Conservation (phyloP, 495 filamentous ascomycete genomes). For the Choiromyces venosus region DNA sequence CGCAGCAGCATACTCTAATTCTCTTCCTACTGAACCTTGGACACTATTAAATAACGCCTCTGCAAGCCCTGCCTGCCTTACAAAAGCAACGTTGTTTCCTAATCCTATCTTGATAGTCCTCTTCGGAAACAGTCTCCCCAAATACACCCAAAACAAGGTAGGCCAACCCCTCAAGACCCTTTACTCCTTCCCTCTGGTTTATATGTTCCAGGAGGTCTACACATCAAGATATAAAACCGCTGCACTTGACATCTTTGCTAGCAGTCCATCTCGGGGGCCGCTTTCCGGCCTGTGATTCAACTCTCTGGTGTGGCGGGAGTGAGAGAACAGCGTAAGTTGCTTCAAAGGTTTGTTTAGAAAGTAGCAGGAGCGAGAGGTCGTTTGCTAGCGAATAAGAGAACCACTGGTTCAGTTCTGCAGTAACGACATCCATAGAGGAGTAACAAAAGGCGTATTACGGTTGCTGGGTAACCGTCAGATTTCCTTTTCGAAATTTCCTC, state of each 20-base stretch:
- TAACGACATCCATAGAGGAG: no score
- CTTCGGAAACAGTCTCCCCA: no score
- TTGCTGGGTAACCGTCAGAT: no score
- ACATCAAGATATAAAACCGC: slow-evolving; percentile 47
- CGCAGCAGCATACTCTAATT: slow-evolving; percentile 28
- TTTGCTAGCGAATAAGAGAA: slow-evolving; percentile 94
- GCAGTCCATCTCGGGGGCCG: slow-evolving; percentile 51
- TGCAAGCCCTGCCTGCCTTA: no score
- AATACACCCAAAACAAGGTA: slow-evolving; percentile 61
- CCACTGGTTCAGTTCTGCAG: no score
- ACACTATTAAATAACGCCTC: no score
- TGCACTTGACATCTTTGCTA: slow-evolving; percentile 46
- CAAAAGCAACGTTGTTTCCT: slow-evolving; percentile 56
- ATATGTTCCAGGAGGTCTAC: slow-evolving; percentile 46
- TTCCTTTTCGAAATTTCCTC: no score
- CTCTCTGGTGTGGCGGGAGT: no score
- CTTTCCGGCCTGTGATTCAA: no score
- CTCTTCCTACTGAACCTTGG: slow-evolving; percentile 42
- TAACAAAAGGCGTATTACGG: no score
- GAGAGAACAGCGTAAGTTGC: no score
- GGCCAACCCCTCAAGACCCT: slow-evolving; percentile 65
- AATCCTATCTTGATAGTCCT: slow-evolving; percentile 64
- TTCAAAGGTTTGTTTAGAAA: slow-evolving; percentile 66
- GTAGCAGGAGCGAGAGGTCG: slow-evolving; percentile 56
- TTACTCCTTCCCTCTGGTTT: slow-evolving; percentile 54